A percentile compares a stretch with the other conserved stretches of the same genome.
These are phyloP conservation scores for Tritrichomonas musculus DNA, from an alignment of 208 protist genomes.

Conservation along the genomic window DNA sequence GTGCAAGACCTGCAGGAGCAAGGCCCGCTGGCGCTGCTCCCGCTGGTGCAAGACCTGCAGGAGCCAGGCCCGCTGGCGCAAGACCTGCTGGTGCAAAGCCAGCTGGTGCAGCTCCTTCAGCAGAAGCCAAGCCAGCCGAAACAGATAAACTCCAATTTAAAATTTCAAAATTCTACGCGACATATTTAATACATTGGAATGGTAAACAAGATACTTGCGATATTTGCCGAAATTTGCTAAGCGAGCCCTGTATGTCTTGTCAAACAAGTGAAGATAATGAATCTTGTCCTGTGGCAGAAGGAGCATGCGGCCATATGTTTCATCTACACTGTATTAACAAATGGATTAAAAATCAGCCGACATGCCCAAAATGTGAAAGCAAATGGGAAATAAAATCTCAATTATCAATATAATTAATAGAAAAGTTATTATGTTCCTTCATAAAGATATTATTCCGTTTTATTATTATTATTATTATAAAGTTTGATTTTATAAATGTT, in stretches of 20 bases:
- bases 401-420: too few species aligned
- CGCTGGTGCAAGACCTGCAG: too few species aligned
- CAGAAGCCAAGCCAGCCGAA: neutral
- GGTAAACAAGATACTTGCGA: neutral
- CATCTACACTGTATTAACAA: neutral
- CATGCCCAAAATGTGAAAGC: neutral
- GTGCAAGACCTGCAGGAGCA: too few species aligned
- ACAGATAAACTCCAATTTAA: neutral
- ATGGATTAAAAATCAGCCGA: neutral
- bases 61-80: neutral
- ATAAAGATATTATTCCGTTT: too few species aligned
- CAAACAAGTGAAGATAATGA: neutral
- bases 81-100: neutral
- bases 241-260: neutral
- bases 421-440: too few species aligned
- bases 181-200: neutral
- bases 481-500: too few species aligned
- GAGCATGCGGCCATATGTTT: neutral
- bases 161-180: neutral
- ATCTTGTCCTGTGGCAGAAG: neutral
- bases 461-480: too few species aligned
- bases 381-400: neutral
- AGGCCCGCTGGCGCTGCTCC: too few species aligned
- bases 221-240: neutral
- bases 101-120: neutral